Evolutionary conservation across 2,329 filamentous ascomycete genomes (phyloP).

Genomic region (Ophiostoma ips): DNA sequence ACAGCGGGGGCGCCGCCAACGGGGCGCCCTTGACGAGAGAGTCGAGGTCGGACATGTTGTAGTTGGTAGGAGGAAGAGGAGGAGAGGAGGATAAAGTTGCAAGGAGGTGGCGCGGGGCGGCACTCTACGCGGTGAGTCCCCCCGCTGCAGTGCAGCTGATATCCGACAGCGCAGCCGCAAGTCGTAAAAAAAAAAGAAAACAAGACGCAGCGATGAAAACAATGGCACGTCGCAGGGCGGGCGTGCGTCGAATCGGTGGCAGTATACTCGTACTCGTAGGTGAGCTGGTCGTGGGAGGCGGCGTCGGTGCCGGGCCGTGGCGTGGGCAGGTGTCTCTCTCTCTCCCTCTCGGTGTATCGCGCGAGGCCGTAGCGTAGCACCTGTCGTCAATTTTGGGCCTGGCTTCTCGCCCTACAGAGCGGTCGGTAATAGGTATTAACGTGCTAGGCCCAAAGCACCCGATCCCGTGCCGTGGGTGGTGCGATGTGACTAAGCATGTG

Average conservation of each 20-base stretch:
- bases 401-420: background rate
- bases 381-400: background rate
- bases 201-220: background rate
- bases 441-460: too few relatives aligned
- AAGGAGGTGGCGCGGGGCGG: background rate
- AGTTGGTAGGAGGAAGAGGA: constrained; percentile 30
- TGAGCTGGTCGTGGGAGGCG: background rate
- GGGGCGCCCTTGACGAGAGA: constrained; percentile 87
- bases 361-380: background rate
- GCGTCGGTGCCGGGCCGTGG: background rate
- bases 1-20: constrained; percentile 27
- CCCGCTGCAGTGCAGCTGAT: background rate
- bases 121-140: background rate
- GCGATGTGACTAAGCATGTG: constrained; percentile 8
- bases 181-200: too few relatives aligned
- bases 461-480: too few relatives aligned
- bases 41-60: constrained; percentile 43
- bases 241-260: too few relatives aligned
- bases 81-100: background rate
- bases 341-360: too few relatives aligned
- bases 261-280: background rate
- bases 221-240: background rate
- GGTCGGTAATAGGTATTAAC: too few relatives aligned
- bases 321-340: background rate
- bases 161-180: too few relatives aligned